Conservation (phyloP, 2,329 filamentous ascomycete genomes). For the Colletotrichum australisinense region DNA sequence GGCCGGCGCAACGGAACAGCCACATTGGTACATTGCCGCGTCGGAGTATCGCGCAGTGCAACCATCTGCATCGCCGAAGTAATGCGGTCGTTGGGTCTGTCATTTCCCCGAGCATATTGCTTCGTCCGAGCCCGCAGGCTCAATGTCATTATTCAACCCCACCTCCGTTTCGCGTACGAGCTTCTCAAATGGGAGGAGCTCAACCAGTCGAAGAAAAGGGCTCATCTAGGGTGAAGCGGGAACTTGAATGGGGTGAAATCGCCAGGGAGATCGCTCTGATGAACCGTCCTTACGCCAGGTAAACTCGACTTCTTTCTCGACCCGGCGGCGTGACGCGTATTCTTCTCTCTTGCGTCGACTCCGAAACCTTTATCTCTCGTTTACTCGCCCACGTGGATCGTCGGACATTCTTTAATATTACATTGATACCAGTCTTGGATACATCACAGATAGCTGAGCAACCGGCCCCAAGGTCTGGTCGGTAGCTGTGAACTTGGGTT, state of each 20-base stretch:
- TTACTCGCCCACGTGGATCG: slow-evolving; percentile 2
- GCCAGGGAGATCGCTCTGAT: slow-evolving; percentile 92
- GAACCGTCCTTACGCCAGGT: slow-evolving; percentile 92
- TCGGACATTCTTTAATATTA: not conserved
- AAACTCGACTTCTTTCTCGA: slow-evolving; percentile 30
- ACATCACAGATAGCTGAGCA: not conserved
- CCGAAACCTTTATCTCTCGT: not conserved
- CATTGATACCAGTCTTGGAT: not conserved
- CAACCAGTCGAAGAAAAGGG: slow-evolving; percentile 63
- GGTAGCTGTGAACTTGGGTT: not conserved
- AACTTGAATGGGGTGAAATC: slow-evolving; percentile 92
- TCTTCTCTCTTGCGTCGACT: not conserved
- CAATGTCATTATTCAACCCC: slow-evolving; percentile 98
- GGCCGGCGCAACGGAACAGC: slow-evolving; percentile 82
- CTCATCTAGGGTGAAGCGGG: slow-evolving; percentile 67
- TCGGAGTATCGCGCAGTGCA: slow-evolving; percentile 93
- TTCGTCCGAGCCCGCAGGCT: slow-evolving; percentile 92
- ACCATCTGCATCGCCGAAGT: slow-evolving; percentile 99
- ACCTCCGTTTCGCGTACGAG: slow-evolving; percentile 94
- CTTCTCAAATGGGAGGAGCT: slow-evolving; percentile 95
- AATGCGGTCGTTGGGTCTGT: slow-evolving; percentile 84
- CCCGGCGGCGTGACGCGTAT: not conserved
- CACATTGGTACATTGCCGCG: slow-evolving; percentile 94
- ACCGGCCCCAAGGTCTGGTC: not conserved
- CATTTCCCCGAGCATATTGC: slow-evolving; percentile 93